Evolutionary conservation across 2,329 filamentous ascomycete genomes (phyloP).

Genomic region (Ceratocystis albifundus): DNA sequence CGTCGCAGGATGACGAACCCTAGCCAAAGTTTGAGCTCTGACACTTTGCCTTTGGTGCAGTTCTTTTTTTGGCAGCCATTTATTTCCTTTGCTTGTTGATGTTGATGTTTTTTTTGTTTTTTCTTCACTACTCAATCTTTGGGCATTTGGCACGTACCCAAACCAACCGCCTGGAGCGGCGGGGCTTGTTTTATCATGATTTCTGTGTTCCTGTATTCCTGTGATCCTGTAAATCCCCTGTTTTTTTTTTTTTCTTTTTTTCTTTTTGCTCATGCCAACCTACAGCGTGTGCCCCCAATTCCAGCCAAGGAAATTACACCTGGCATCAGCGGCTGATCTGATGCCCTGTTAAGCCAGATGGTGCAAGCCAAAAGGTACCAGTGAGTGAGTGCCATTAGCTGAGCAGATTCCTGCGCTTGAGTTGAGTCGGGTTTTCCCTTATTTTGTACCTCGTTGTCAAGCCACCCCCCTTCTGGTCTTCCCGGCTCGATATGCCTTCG

Average conservation of each 20-base stretch:
- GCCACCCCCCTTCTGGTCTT: too few relatives aligned
- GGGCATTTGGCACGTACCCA: neutral
- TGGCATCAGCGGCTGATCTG: neutral
- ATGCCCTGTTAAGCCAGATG: neutral
- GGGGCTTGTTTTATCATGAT: slow-evolving; percentile 12
- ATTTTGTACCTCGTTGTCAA: too few relatives aligned
- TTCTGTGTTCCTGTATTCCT: slow-evolving; percentile 8
- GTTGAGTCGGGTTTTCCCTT: too few relatives aligned
- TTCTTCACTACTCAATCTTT: neutral
- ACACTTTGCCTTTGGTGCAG: neutral
- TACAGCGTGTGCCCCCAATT: neutral
- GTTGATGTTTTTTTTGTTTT: neutral
- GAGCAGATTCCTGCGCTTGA: neutral
- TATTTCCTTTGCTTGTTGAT: too few relatives aligned
- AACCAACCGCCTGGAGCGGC: slow-evolving; percentile 2
- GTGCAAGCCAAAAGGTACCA: too few relatives aligned
- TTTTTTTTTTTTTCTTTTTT: too few relatives aligned
- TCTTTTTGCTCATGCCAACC: neutral
- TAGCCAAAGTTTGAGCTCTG: neutral
- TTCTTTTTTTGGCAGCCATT: too few relatives aligned
- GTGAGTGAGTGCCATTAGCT: neutral
- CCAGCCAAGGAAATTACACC: neutral
- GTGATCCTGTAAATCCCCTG: slow-evolving; percentile 6
- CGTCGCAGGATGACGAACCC: neutral
- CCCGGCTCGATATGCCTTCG: neutral